Evolutionary conservation across 352 stramenopile genomes (phyloP), one percentile per base, ranked within the genome.

Genomic region (Globisporangium recalcitrans): DNA sequence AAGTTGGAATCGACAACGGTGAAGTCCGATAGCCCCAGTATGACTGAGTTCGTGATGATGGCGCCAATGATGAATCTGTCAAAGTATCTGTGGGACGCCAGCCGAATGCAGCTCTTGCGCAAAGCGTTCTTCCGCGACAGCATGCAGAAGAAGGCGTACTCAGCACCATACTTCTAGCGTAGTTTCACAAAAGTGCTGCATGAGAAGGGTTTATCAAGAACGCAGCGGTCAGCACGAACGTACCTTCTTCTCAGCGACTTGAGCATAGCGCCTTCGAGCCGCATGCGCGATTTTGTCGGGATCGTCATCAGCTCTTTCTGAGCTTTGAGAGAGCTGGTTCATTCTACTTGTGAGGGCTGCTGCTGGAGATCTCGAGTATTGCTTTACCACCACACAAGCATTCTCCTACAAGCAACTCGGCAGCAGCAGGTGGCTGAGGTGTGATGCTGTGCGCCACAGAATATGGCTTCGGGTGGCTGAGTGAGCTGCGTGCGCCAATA

Each of bases 1-100:
- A 93, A 70, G 2, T 74, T 22, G 0, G 63, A 64, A 57, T 91
- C 81, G 4, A 93, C 80, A 4, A 93, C 74, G 22, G 74, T 77
- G 66, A 93, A 96, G 64, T 97, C 89, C 0, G 83, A 91, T 2
- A 95, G 46, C 0, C 85, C 90, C 34, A 97, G 78, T 13, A 97
- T 84, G 24, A 93, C 62, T n/a, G 88, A 95, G 64, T 97, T 97
- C 1, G 77, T 54, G 32, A 96, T 60, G 58, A 97, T 96, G 19
- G 88, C 76, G n/a, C 75, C 29, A 26, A 97, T 80, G 56, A 97
- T 96, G 36, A 97, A 71, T 3, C 69, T 69, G 55, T 97, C 89
- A 44, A 97, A 97, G 64, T 82, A 79, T 32, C 64, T 72, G 19
- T 86, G 83, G 0, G 69, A 74, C 4, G 77, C 72, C 16, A 93